Conservation (phyloP, 176 grass and related monocot genomes). For the Oryza meridionalis region DNA sequence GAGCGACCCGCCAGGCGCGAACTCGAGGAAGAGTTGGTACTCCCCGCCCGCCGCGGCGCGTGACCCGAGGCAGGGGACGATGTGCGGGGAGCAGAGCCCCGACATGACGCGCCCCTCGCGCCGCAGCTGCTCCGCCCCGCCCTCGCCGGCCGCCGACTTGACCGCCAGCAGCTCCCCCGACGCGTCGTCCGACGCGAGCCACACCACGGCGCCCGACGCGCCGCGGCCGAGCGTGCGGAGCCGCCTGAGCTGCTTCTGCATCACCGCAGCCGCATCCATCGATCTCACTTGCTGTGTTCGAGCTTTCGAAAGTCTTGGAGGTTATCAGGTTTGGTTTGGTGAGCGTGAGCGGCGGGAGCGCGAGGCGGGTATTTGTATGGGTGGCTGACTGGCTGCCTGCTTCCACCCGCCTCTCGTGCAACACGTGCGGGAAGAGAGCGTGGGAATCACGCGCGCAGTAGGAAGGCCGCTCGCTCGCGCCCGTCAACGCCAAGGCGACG, state of each 20-base stretch:
- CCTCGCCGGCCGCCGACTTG: slow-evolving; percentile 49
- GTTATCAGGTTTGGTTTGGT: not conserved
- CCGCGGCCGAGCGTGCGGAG: slow-evolving; percentile 51
- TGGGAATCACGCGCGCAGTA: not conserved
- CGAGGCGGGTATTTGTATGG: slow-evolving; percentile 1
- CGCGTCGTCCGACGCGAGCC: slow-evolving; percentile 42
- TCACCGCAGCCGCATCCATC: slow-evolving; percentile 10
- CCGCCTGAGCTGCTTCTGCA: slow-evolving; percentile 28
- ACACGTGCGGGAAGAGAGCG: slow-evolving; percentile 13
- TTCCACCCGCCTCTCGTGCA: not conserved
- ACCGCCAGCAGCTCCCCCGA: slow-evolving; percentile 61
- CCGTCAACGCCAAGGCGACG: slow-evolving; percentile 19
- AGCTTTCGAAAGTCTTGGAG: not conserved
- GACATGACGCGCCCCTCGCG: slow-evolving; percentile 56
- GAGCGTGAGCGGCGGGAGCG: not conserved
- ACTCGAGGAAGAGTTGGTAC: slow-evolving; percentile 69
- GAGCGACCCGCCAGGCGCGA: slow-evolving; percentile 68
- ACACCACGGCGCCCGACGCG: slow-evolving; percentile 51
- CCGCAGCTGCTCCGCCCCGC: slow-evolving; percentile 29
- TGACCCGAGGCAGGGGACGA: slow-evolving; percentile 62
- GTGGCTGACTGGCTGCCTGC: not conserved
- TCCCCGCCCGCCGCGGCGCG: not conserved
- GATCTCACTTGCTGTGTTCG: not conserved
- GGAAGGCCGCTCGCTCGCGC: not conserved
- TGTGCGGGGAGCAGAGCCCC: slow-evolving; percentile 50